Base-by-base conservation (phyloP, 164 flowering plant genomes). In the Protea cynaroides region DNA sequence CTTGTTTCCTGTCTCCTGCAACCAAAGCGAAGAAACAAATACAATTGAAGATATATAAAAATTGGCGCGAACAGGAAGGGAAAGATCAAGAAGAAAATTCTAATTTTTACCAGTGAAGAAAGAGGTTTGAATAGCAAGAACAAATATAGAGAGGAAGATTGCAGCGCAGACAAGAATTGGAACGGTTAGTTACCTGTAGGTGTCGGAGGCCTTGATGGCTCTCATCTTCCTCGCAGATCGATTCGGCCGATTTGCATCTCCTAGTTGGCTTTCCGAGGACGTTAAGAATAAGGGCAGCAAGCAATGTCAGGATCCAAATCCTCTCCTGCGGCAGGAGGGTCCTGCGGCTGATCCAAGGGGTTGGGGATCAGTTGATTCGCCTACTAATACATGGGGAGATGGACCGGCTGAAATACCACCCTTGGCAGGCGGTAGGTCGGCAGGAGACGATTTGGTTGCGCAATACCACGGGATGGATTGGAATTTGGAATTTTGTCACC, bases 41-140 rank as follows among this genome's bases (percentile, higher is more conserved):
- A 21, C 19, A 55, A 21, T 9, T 40, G 44, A 8, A 13, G 23
- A 23, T 46, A 10, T 8, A 17, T 18, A 75, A 71, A n/a, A 15
- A 29, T 29, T 4, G 53, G 23, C 10, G n/a, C n/a, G 47, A 50
- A 62, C 23, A n/a, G 3, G 56, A 13, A 25, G 24, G 61, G 52
- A 18, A n/a, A n/a, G 17, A 47, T 15, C 8, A 34, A 49, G 14
- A 25, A 22, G 57, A 43, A 12, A 2, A 25, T 19, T 60, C 23
- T 25, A 15, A n/a, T n/a, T 62, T 66, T 29, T 2, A 74, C 78
- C 70, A 21, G 61, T 44, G 52, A 66, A 70, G 54, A 63, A 63
- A 29, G 72, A 61, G 23, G 67, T 70, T 59, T 87, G 97, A 63
- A 89, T 73, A 36, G 67, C 71, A 80, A 91, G 78, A 58, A 94